Base-by-base conservation (phyloP, 768 basidiomycete genomes). In the Pisolithus marmoratus region DNA sequence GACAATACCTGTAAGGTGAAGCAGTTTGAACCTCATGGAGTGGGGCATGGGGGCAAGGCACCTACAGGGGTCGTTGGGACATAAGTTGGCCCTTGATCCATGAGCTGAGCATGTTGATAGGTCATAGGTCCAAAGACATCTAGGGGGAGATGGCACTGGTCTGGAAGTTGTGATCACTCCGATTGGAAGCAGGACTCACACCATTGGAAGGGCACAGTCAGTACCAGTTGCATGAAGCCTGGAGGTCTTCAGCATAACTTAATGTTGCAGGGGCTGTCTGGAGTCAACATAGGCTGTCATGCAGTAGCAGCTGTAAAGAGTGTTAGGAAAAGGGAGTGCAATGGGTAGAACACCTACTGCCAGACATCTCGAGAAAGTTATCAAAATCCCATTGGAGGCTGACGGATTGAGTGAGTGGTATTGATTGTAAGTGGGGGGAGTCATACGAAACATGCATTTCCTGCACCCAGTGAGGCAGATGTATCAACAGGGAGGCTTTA, bases 381-480 rank as follows among this genome's bases (percentile, higher is more conserved):
- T 90, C 88, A 8, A 58, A 62, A 5, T 74, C 78, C 40, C 90
- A 87, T 1, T 78, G 80, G 41, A 89, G 63, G 0, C 71, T 69
- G 5, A 69, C 56, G 6, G 75, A 74, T 43, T 69, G 74, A 3
- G 80, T 71, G 19, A 85, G 84, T 17, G 85, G 86, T 2, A 90
- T 89, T 1, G 88, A 82, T 6, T 71, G 73, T 20, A 92, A 71
- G n/a, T 86, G 70, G 1, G 87, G 85, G 0, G 90, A 90, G 20
- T 90, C 88, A 56, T 85, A 91, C 0, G 89, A 85, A 9, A 73
- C 62, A 49, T 87, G 81, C 0, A 83, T 84, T 59, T 82, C 83
- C 3, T 75, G 64, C 2, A 77, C 81, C 84, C 86, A 90, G 22
- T 72, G 58, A 40, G 76, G 72, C 50, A 69, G 68, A 44, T 70